Evolutionary conservation across 2,329 filamentous ascomycete genomes (phyloP), one percentile per base, ranked within the genome.

Genomic region (Lecanicillium sp.): DNA sequence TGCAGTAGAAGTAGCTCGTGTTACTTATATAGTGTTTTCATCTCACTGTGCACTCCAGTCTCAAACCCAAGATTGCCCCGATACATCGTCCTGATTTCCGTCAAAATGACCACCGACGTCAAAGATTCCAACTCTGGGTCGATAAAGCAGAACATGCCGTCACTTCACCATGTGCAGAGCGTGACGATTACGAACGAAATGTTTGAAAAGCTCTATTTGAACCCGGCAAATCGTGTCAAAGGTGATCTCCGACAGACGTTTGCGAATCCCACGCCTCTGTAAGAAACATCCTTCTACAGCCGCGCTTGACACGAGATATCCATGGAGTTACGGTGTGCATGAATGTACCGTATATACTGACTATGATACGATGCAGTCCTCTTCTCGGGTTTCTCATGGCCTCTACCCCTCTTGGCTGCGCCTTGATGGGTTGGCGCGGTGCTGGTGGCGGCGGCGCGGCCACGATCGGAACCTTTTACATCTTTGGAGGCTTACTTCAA

Each of bases 391-490:
- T 44, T 7, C 42, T 44, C 7, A 37, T 44, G n/a, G 42, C 42
- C 5, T 35, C 42, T 4, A 29, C 42, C 5, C 42, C 42, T 12
- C 42, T 43, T 10, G 32, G 29, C 5, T 67, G 63, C 46, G 65
- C 69, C 50, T 52, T 74, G 23, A 72, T 74, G 70, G 71, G 70
- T 26, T 74, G 71, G 70, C 59, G 70, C 46, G 71, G 70, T 14
- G 67, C 72, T 2, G 64, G 63, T 6, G 67, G 66, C 2, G 62
- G 55, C 42, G 71, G 68, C n/a, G 66, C 67, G 2, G 68, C 68
- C 3, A 60, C 59, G 45, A 74, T 71, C 29, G 69, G 68, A 3
- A 58, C 62, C 1, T 69, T 67, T 51, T 64, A 68, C 52, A 74
- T 72, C 56, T 66, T 73, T 23, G 73, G 74, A 8, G 73, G 74